Conservation (phyloP, 768 basidiomycete species). For the Panaeolus papilionaceus region DNA sequence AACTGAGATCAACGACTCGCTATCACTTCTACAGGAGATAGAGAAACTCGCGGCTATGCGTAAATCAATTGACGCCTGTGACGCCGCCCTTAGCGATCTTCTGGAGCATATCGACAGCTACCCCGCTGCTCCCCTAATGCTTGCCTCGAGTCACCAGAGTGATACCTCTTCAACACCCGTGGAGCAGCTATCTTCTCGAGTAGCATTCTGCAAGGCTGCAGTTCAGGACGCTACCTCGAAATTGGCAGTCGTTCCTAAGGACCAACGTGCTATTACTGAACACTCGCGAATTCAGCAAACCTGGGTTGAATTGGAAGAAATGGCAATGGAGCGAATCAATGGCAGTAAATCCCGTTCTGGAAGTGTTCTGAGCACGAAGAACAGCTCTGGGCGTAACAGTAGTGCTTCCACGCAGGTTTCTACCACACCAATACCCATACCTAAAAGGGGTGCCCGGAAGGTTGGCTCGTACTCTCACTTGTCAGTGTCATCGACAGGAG, state of each 20-base stretch:
- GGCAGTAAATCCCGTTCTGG: conserved; percentile 68
- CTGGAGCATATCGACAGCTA: conserved; percentile 88
- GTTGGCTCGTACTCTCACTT: conserved; percentile 35
- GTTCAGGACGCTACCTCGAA: conserved; percentile 53
- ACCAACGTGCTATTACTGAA: conserved; percentile 67
- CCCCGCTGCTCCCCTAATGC: conserved; percentile 60
- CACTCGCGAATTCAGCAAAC: conserved; percentile 74
- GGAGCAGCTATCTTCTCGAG: conserved; percentile 67
- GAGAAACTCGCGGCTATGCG: conserved; percentile 61
- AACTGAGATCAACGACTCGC: conserved; percentile 60
- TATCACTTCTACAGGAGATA: conserved; percentile 55
- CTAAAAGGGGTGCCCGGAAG: conserved; percentile 29
- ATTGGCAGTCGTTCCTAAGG: conserved; percentile 54
- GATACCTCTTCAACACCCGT: conserved; percentile 56
- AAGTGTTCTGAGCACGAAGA: conserved; percentile 67
- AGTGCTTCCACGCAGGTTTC: conserved; percentile 45
- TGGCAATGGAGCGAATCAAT: conserved; percentile 71
- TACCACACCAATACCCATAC: conserved; percentile 23
- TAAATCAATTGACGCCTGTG: conserved; percentile 59
- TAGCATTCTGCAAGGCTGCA: conserved; percentile 64
- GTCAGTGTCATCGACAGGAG: conserved; percentile 36
- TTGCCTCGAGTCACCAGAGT: conserved; percentile 57
- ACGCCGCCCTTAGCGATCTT: conserved; percentile 82
- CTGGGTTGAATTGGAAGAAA: conserved; percentile 82
- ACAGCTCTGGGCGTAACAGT: conserved; percentile 64